Evolutionary conservation across 257 asterid species (phyloP).

Genomic region (Lycium ferocissimum): DNA sequence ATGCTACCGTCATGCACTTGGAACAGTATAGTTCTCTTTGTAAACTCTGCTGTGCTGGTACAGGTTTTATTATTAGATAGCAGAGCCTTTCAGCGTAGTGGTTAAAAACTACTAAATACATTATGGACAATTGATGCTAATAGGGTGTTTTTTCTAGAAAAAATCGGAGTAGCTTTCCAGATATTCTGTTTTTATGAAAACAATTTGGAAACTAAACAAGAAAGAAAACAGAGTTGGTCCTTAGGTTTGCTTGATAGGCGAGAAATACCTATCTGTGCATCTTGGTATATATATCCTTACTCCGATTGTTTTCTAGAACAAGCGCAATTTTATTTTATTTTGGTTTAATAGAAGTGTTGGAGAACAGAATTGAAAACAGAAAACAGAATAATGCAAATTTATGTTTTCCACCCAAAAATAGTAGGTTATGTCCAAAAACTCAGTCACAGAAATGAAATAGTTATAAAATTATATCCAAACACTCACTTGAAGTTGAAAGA

Average conservation of each 20-base stretch:
- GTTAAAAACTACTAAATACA: neutral
- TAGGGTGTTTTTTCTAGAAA: conserved; percentile 15
- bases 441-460: neutral
- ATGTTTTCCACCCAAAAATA: neutral
- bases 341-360: neutral
- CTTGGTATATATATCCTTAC: neutral
- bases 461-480: conserved; percentile 10
- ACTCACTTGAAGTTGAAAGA: neutral
- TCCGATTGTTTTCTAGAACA: neutral
- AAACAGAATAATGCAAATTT: conserved; percentile 1
- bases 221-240: neutral
- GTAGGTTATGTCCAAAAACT: neutral
- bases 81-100: neutral
- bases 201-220: neutral
- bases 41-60: conserved; percentile 1
- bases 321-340: neutral
- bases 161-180: neutral
- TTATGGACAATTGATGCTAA: neutral
- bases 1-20: neutral
- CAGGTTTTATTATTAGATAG: neutral
- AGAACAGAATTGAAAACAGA: neutral
- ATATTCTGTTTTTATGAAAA: neutral
- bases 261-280: neutral
- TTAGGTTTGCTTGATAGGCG: neutral
- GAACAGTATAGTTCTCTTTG: neutral